phyloP scores from a whole-genome alignment of 768 basidiomycete species.

The Podaxis sp. region DNA sequence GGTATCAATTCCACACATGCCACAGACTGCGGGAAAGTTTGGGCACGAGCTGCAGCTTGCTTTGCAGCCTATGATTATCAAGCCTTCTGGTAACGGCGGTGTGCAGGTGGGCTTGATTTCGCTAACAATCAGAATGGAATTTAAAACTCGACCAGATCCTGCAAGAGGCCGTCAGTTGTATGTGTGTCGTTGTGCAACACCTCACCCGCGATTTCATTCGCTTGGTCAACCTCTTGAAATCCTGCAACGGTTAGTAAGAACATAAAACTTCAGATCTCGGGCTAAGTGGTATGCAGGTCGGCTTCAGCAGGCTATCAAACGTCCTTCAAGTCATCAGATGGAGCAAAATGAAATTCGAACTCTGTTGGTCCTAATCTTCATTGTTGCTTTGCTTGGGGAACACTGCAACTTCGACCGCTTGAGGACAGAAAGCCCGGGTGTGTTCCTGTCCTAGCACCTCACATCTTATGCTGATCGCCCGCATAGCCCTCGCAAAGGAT shows the following conservation, averaged over 20 bases:
- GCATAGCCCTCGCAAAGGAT: constrained; percentile 53
- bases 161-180: constrained; percentile 91
- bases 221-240: constrained; percentile 78
- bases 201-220: constrained; percentile 85
- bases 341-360: constrained; percentile 50
- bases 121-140: background rate
- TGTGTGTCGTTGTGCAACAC: constrained; percentile 81
- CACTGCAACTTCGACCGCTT: constrained; percentile 86
- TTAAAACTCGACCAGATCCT: constrained; percentile 54
- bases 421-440: constrained; percentile 60
- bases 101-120: constrained; percentile 51
- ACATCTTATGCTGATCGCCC: background rate
- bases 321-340: constrained; percentile 40
- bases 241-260: constrained; percentile 68
- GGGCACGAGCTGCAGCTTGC: constrained; percentile 80
- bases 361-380: constrained; percentile 74
- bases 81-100: constrained; percentile 70
- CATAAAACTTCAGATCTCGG: constrained; percentile 2
- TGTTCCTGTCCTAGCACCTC: constrained; percentile 22
- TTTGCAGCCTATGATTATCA: constrained; percentile 90
- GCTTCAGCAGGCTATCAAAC: constrained; percentile 55
- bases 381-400: constrained; percentile 83
- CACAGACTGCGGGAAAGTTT: constrained; percentile 86
- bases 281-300: constrained; percentile 44
- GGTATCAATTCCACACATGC: constrained; percentile 82